These are phyloP conservation scores for Coniella lustricola DNA, from an alignment of 2,329 filamentous ascomycete species.

Conservation along the genomic window DNA sequence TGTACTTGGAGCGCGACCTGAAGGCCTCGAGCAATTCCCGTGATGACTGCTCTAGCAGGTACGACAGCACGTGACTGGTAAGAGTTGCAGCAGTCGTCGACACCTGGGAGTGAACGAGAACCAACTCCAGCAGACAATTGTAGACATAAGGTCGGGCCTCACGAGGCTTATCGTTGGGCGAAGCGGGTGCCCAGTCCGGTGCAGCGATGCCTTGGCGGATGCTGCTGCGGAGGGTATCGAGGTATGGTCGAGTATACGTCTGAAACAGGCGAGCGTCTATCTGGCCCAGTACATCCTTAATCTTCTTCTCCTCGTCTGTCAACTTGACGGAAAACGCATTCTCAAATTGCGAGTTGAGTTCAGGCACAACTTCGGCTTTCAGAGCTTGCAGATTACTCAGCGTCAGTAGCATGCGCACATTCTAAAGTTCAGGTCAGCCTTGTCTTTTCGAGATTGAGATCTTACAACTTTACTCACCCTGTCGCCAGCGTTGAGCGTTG, in stretches of 20 bases:
- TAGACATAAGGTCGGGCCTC: constrained; percentile 87
- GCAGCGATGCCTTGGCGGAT: constrained; percentile 67
- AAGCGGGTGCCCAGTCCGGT: constrained; percentile 61
- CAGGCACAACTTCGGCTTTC: constrained; percentile 73
- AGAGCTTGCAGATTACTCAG: constrained; percentile 86
- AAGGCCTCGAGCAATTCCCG: constrained; percentile 78
- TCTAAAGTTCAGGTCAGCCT: constrained; percentile 41
- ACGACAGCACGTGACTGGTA: constrained; percentile 73
- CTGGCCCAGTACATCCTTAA: constrained; percentile 81
- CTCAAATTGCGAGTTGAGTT: constrained; percentile 88
- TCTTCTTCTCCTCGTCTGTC: constrained; percentile 86
- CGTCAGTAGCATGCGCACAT: constrained; percentile 87
- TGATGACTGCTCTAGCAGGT: constrained; percentile 77
- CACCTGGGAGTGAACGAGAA: constrained; percentile 86
- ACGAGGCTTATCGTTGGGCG: constrained; percentile 49
- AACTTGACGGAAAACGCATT: constrained; percentile 89
- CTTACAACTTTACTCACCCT: constrained; percentile 35
- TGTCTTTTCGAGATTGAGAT: background rate
- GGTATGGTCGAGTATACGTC: constrained; percentile 77
- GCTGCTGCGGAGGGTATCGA: constrained; percentile 59
- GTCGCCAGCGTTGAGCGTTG: constrained; percentile 48
- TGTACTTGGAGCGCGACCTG: constrained; percentile 58
- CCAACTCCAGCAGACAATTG: constrained; percentile 73
- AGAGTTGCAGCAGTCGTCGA: constrained; percentile 71
- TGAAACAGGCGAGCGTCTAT: constrained; percentile 89